Base-by-base conservation (phyloP, 176 grass and related monocot genomes). In the Phragmites australis region DNA sequence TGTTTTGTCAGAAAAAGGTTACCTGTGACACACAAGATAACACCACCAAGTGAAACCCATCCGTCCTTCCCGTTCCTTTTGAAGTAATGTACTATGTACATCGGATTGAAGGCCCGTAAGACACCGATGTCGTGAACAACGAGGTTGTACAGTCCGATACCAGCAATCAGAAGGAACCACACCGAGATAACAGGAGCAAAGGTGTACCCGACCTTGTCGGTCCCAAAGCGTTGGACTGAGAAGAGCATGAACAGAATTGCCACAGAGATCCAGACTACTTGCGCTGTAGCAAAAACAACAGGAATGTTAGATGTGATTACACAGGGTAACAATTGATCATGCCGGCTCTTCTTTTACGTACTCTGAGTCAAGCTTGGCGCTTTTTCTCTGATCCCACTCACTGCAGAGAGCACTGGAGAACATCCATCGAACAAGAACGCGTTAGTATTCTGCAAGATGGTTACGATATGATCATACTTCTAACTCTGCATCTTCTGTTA, bases 1-100 rank as follows among this genome's bases (percentile, higher is more conserved):
- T 79, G n/a, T 79, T 34, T 13, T 5, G 9, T 62, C 32, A 30
- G 26, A 55, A n/a, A 55, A 78, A 27, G 55, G 7, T 41, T 85
- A 92, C 94, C 94, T 72, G 94, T 92, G 73, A 94, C 91, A 44
- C 94, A 97, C 51, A 97, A 84, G 55, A 97, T 80, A 65, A 88
- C 66, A 17, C 94, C 94, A 54, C 94, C 94, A 9, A 97, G 85
- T 10, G 91, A 92, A 48, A 92, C 83, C 94, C 94, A 97, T 15
- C 85, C 91, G 2, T 84, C 57, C 51, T 97, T 92, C 2, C 76
- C 76, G 19, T 97, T 88, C 43, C 87, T 89, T 65, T 15, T 84
- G 62, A 97, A 97, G 77, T 94, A 97, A 3, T 78, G 40, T 18
- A 90, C 57, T 19, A 97, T 97, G 85, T 94, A 82, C 71, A 79